Conservation (phyloP, 176 grass and related monocot genomes). For the Urochloa ruziziensis region DNA sequence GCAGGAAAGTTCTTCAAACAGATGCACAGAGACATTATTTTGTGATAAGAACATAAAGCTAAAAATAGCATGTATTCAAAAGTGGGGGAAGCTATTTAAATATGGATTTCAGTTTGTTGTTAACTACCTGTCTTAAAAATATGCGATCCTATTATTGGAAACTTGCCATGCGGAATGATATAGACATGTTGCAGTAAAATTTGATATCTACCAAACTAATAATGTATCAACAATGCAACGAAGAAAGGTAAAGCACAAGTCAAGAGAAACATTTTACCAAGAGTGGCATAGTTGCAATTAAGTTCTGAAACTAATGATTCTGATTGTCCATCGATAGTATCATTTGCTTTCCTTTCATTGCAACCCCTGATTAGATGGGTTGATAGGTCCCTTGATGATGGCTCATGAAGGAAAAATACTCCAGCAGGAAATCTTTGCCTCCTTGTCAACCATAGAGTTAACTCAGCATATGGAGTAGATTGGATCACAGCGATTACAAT, state of each 20-base stretch:
- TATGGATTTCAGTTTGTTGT: background rate
- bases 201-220: background rate
- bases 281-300: constrained; percentile 59
- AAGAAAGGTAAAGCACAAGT: constrained; percentile 7
- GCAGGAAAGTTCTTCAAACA: background rate
- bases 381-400: constrained; percentile 19
- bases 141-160: background rate
- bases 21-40: background rate
- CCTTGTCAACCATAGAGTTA: constrained; percentile 55
- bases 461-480: constrained; percentile 67
- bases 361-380: background rate
- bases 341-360: constrained; percentile 23
- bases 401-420: constrained; percentile 59
- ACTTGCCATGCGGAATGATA: background rate
- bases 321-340: constrained; percentile 7
- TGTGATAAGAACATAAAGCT: background rate
- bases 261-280: constrained; percentile 53
- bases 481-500: constrained; percentile 62
- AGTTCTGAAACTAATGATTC: constrained; percentile 62
- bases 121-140: background rate
- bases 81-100: background rate
- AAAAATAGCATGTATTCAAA: background rate
- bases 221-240: constrained; percentile 2
- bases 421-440: constrained; percentile 82
- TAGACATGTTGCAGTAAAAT: constrained; percentile 2